phyloP scores from a whole-genome alignment of 192 early-diverging fungal species.

The Pilaira anomala region DNA sequence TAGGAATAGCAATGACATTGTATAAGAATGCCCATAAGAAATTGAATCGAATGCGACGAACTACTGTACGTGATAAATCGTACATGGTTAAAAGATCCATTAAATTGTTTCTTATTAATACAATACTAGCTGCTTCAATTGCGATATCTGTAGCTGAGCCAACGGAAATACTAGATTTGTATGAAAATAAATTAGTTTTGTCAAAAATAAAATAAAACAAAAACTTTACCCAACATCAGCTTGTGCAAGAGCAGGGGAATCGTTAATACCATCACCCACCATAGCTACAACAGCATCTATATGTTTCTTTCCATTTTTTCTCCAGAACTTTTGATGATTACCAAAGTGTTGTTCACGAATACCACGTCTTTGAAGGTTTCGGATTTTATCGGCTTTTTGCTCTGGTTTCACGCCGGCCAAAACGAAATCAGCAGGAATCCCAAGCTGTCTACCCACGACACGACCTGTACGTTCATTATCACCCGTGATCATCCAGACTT shows the following conservation, averaged over 20 bases:
- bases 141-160: slow-evolving; percentile 88
- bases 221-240: slow-evolving; percentile 77
- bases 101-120: slow-evolving; percentile 78
- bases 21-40: slow-evolving; percentile 89
- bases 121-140: slow-evolving; percentile 82
- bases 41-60: slow-evolving; percentile 80
- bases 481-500: slow-evolving; percentile 81
- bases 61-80: slow-evolving; percentile 70
- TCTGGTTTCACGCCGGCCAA: slow-evolving; percentile 69
- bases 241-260: slow-evolving; percentile 86
- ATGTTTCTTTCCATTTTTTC: slow-evolving; percentile 9
- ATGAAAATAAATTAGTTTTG: not conserved
- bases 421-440: slow-evolving; percentile 54
- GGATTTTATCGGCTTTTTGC: slow-evolving; percentile 66
- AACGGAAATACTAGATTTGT: slow-evolving; percentile 65
- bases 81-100: slow-evolving; percentile 76
- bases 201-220: not conserved
- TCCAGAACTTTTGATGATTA: slow-evolving; percentile 15
- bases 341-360: not conserved
- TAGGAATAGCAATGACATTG: slow-evolving; percentile 83
- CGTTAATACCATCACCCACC: slow-evolving; percentile 97
- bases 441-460: slow-evolving; percentile 60
- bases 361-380: slow-evolving; percentile 47
- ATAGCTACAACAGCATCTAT: slow-evolving; percentile 69
- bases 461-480: slow-evolving; percentile 63